Evolutionary conservation across 1,139 yeast genomes (phyloP), one percentile per base, ranked within the genome.

Genomic region (Magnusiomyces suaveolens): DNA sequence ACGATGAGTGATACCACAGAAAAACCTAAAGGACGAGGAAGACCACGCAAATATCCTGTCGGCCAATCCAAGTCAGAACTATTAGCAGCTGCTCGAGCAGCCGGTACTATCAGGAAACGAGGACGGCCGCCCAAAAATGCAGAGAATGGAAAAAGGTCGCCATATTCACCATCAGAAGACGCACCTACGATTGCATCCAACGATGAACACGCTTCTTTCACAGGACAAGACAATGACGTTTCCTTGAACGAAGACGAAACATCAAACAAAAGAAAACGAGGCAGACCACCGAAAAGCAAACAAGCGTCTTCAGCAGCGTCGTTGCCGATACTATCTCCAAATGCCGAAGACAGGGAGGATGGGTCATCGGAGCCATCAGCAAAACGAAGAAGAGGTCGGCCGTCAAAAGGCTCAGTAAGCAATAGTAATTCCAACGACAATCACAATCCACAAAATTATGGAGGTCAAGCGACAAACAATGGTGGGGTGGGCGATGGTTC

Each of bases 31-130:
- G 56, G 56, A 33, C 26, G 57, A n/a, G 57, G 57, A 6, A 43
- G 57, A 23, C 57, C 57, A 32, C 53, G 57, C 24, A 55, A 55
- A 39, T 55, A 55, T 39, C 57, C 57, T 25, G 43, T 53, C 24
- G 57, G 57, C 20, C 48, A 55, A 43, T 55, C 57, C 18, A 56
- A 56, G 2, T 51, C 56, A 10, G 57, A 55, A 33, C 46, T 51
- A 36, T 51, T 53, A 32, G 43, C 48, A 38, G 54, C 56, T 14
- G 57, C 57, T 20, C 54, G 56, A 39, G 54, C 50, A 41, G 50
- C 49, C 29, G 57, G 57, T 2, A 38, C 48, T 20, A 46, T 43
- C 14, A 41, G 57, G 32, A 46, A 51, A 8, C 56, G 57, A 6
- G 57, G 57, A 23, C 43, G 57, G 14, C 57, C 57, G 18, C 53